A percentile compares a stretch with the other conserved stretches of the same genome.
Conservation (phyloP, 2,329 filamentous ascomycete species). For the Talaromyces sp. region DNA sequence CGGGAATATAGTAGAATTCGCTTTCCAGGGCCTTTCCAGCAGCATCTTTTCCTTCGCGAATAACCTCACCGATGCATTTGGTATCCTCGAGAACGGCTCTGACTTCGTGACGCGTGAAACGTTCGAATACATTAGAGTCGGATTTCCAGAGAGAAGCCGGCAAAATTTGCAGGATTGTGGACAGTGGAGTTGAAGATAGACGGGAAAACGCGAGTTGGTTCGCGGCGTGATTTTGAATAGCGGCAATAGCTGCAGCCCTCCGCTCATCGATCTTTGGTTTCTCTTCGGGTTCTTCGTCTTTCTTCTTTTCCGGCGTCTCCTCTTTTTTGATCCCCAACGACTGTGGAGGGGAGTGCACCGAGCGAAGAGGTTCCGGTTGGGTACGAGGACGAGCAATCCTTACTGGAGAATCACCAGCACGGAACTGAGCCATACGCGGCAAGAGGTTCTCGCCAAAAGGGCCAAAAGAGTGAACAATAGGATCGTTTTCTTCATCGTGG, state of each 20-base stretch:
- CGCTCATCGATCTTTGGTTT: constrained; percentile 15
- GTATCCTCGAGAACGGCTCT: constrained; percentile 70
- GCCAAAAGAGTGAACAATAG: constrained; percentile 86
- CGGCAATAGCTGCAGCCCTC: constrained; percentile 14
- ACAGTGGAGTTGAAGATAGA: constrained; percentile 84
- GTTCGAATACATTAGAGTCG: constrained; percentile 41
- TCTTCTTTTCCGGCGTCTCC: constrained; percentile 22
- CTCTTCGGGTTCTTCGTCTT: constrained; percentile 25
- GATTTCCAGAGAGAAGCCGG: constrained; percentile 61
- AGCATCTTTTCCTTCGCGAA: constrained; percentile 88
- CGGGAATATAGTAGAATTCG: constrained; percentile 94
- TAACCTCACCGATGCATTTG: constrained; percentile 80
- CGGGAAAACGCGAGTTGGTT: constrained; percentile 96
- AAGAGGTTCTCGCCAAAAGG: constrained; percentile 84
- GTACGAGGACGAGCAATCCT: constrained; percentile 34
- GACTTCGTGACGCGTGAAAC: constrained; percentile 61
- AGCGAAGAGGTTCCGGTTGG: constrained; percentile 34
- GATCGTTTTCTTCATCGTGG: constrained; percentile 90
- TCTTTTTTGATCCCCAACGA: constrained; percentile 21
- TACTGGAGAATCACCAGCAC: constrained; percentile 62
- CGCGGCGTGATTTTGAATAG: constrained; percentile 73
- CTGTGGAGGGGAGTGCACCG: constrained; percentile 31
- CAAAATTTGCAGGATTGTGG: constrained; percentile 82
- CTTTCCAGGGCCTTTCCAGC: constrained; percentile 90
- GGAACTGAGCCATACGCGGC: constrained; percentile 76